Percentiles rank a stretch among this genome's conserved stretches.
These are phyloP conservation scores for Pseudonitzschia pungens DNA, from an alignment of 108 stramenopile species.

Conservation along the genomic window DNA sequence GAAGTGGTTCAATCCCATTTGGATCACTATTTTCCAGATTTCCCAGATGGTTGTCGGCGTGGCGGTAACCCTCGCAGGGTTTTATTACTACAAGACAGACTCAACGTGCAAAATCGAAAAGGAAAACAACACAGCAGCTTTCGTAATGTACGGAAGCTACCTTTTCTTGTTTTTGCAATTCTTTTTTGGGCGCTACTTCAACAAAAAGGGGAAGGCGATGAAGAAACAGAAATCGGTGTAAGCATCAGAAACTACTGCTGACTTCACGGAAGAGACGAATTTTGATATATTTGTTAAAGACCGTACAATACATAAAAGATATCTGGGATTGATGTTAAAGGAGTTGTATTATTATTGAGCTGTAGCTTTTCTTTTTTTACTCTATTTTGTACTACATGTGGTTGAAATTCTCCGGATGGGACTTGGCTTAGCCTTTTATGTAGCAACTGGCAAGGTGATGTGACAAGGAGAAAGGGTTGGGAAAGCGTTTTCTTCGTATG, in stretches of 20 bases:
- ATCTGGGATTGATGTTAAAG: too few species aligned
- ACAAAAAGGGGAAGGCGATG: slow-evolving; percentile 18
- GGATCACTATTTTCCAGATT: slow-evolving; percentile 86
- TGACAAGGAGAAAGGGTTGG: too few species aligned
- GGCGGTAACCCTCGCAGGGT: slow-evolving; percentile 43
- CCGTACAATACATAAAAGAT: too few species aligned
- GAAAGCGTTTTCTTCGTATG: too few species aligned
- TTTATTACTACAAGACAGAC: slow-evolving; percentile 25
- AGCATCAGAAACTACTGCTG: background rate
- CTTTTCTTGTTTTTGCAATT: slow-evolving; percentile 85
- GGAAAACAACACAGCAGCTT: slow-evolving; percentile 80
- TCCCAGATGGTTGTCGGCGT: slow-evolving; percentile 95
- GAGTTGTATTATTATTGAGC: too few species aligned
- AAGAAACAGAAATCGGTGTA: background rate
- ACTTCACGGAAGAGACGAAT: background rate
- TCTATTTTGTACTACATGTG: too few species aligned
- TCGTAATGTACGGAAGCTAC: slow-evolving; percentile 88
- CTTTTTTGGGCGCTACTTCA: slow-evolving; percentile 73
- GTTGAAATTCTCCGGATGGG: too few species aligned
- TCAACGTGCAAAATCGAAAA: slow-evolving; percentile 22
- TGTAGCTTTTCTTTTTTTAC: too few species aligned
- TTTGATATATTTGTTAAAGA: background rate
- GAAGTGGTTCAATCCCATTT: slow-evolving; percentile 79
- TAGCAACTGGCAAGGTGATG: too few species aligned
- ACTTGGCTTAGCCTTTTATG: too few species aligned